phyloP scores from a whole-genome alignment of 768 basidiomycete species.

The Heimioporus sp. region DNA sequence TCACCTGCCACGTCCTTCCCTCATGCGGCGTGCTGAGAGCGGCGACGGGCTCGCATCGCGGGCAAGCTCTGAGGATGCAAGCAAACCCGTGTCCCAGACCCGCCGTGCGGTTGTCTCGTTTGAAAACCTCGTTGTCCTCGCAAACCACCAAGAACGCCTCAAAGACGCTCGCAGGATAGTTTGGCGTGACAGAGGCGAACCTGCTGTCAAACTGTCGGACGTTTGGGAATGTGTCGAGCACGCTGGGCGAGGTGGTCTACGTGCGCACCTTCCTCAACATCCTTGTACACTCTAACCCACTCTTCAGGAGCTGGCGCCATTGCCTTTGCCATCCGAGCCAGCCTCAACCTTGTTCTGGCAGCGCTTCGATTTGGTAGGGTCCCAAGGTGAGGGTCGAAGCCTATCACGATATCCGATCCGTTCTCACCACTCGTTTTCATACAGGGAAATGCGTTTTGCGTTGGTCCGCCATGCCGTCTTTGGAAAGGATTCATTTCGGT shows the following conservation, averaged over 20 bases:
- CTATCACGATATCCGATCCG: neutral
- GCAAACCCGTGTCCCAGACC: slow-evolving; percentile 9
- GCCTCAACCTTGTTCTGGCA: slow-evolving; percentile 77
- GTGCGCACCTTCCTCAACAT: slow-evolving; percentile 43
- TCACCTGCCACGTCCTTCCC: no score
- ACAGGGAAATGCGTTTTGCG: slow-evolving; percentile 60
- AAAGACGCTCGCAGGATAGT: slow-evolving; percentile 75
- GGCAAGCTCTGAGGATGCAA: no score
- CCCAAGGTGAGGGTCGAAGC: slow-evolving; percentile 49
- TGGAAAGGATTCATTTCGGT: slow-evolving; percentile 78
- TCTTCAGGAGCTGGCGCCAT: slow-evolving; percentile 72
- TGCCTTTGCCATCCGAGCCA: slow-evolving; percentile 79
- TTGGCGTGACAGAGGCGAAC: slow-evolving; percentile 79
- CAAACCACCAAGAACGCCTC: slow-evolving; percentile 77
- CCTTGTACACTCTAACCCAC: neutral
- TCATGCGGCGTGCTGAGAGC: no score
- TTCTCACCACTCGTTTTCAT: neutral
- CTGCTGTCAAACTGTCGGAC: slow-evolving; percentile 62
- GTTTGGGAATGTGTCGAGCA: slow-evolving; percentile 69
- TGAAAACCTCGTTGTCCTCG: slow-evolving; percentile 80
- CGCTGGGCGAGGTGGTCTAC: slow-evolving; percentile 64
- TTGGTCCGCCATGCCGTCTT: slow-evolving; percentile 82
- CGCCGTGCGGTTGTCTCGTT: slow-evolving; percentile 67
- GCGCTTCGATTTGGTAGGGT: slow-evolving; percentile 68
- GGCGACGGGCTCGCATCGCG: no score